Conservation (phyloP, 768 basidiomycete genomes). For the Strobilomyces confusus region DNA sequence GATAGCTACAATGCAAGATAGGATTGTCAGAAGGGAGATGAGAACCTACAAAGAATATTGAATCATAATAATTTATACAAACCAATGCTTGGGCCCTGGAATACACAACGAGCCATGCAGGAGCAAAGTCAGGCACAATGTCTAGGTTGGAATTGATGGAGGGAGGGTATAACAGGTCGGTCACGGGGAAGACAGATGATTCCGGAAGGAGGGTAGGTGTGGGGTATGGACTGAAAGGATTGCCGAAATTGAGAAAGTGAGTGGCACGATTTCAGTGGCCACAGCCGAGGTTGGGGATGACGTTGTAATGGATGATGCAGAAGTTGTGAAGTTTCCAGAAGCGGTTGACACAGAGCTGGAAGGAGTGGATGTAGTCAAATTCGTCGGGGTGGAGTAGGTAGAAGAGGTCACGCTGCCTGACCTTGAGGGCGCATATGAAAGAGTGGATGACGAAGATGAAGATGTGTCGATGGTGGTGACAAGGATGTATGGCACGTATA, state of each 20-base stretch:
- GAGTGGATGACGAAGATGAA: background rate
- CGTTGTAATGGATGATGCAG: constrained; percentile 7
- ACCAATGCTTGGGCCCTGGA: constrained; percentile 55
- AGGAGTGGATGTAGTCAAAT: too few relatives aligned
- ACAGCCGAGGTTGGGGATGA: constrained; percentile 5
- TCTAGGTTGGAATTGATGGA: constrained; percentile 38
- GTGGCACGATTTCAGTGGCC: constrained; percentile 19
- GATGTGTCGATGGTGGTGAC: constrained; percentile 2
- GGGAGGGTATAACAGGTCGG: constrained; percentile 56
- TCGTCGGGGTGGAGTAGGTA: too few relatives aligned
- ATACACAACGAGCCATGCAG: constrained; percentile 57
- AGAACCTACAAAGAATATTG: background rate
- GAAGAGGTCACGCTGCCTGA: too few relatives aligned
- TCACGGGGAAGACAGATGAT: constrained; percentile 48
- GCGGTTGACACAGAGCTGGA: background rate
- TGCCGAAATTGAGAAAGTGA: constrained; percentile 37
- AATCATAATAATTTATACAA: constrained; percentile 7
- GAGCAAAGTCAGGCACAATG: constrained; percentile 43
- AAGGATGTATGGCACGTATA: constrained; percentile 6
- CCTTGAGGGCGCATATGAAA: too few relatives aligned
- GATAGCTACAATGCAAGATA: constrained; percentile 34
- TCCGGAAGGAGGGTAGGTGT: constrained; percentile 53
- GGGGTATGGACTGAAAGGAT: constrained; percentile 58
- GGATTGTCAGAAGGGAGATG: constrained; percentile 10
- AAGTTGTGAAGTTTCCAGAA: background rate